These are phyloP conservation scores for Nitzschia inconspicua DNA, from an alignment of 108 stramenopile species.

Conservation along the genomic window DNA sequence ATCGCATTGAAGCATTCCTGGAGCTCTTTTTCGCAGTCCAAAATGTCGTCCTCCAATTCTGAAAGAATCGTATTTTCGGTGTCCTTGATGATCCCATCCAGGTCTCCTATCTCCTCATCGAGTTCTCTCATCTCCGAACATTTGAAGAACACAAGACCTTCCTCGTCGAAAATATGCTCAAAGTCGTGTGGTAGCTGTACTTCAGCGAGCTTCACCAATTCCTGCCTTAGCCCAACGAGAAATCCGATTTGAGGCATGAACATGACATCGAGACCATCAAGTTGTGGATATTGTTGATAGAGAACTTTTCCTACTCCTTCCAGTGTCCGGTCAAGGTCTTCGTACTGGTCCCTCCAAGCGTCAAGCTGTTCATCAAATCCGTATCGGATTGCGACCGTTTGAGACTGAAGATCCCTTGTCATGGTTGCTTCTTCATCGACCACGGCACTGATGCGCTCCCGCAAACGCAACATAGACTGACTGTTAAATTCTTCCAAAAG, in stretches of 20 bases:
- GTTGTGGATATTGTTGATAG: constrained; percentile 46
- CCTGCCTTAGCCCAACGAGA: constrained; percentile 65
- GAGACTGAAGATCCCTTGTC: constrained; percentile 47
- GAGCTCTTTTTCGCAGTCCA: constrained; percentile 82
- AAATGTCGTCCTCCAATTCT: constrained; percentile 89
- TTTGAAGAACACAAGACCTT: constrained; percentile 84
- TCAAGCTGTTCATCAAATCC: constrained; percentile 87
- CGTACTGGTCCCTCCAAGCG: constrained; percentile 70
- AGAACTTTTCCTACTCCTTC: constrained; percentile 52
- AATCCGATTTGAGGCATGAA: constrained; percentile 95
- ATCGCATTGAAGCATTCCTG: constrained; percentile 74
- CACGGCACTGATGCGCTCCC: constrained; percentile 51
- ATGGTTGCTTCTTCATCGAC: constrained; percentile 73
- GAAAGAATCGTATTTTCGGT: constrained; percentile 79
- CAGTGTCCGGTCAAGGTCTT: constrained; percentile 53
- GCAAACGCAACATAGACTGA: constrained; percentile 39
- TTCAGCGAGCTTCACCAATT: constrained; percentile 37
- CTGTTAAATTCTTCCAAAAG: constrained; percentile 47
- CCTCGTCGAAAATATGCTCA: constrained; percentile 72
- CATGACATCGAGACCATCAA: constrained; percentile 71
- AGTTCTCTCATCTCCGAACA: constrained; percentile 69
- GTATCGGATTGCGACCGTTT: constrained; percentile 48
- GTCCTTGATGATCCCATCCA: constrained; percentile 90
- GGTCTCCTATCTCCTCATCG: constrained; percentile 89
- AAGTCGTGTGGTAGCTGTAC: constrained; percentile 66